Base-by-base conservation (phyloP, 257 asterid genomes). In the Rehmannia glutinosa region DNA sequence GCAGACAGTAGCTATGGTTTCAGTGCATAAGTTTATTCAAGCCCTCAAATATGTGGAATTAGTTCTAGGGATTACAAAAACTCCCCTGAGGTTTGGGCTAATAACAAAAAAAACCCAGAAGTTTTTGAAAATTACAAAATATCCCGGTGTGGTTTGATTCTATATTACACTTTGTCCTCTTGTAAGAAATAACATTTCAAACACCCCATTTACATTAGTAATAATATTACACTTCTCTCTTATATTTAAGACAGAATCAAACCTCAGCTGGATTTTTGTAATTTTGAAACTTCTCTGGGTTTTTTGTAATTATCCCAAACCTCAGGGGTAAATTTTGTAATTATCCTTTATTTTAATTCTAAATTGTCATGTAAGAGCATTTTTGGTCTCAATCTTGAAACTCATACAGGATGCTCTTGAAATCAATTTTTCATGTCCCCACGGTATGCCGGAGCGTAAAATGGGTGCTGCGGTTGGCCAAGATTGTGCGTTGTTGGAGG, bases 381-480 rank as follows among this genome's bases (percentile, higher is more conserved):
- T 76, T 35, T 72, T 38, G 56, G 24, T 51, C 61, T 63, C 56
- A 19, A 24, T 75, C 33, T 54, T 73, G 68, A 46, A 45, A 13
- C 55, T 33, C 17, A 3, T 58, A 23, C 72, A 92, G 98, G 98
- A 92, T 80, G 97, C 97, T 66, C 4, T 92, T 2, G 98, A 92
- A 70, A 72, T 92, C 74, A 92, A 92, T 64, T 92, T 92, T 71
- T 92, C 98, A 8, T 92, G 98, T 55, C 98, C 98, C 13, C 98
- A 92, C 68, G 98, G 98, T 62, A 92, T 92, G 98, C 98, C 98
- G 0, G 98, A 92, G 81, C 90, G 98, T 30, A 86, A 79, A 74
- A 92, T 92, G 98, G 98, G 98, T 56, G 98, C 98, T 70, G 98
- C 98, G 0, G 95, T 90, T 71, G 98, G 98, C 32, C 98, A 92